phyloP scores from a whole-genome alignment of 2,329 filamentous ascomycete genomes.

The Stagonosporopsis vannaccii region DNA sequence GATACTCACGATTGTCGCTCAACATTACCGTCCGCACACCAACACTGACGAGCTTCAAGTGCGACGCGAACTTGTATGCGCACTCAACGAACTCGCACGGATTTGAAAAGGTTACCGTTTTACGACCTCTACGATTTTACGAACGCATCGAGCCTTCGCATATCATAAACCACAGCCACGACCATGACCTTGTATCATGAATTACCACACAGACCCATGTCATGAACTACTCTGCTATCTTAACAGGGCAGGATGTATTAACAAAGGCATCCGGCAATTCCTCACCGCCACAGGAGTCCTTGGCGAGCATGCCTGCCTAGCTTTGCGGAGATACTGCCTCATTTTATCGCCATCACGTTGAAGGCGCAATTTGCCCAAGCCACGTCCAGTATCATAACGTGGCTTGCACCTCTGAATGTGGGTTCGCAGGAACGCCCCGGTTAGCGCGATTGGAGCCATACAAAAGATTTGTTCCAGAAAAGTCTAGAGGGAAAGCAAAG shows the following conservation, averaged over 20 bases:
- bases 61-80: constrained; percentile 50
- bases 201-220: not conserved
- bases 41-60: constrained; percentile 53
- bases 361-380: not conserved
- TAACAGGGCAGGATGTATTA: not conserved
- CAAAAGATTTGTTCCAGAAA: constrained; percentile 5
- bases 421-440: not conserved
- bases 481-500: not conserved
- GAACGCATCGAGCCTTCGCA: not conserved
- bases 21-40: constrained; percentile 54
- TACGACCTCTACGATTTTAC: not conserved
- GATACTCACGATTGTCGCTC: constrained; percentile 51
- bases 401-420: not conserved
- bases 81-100: constrained; percentile 48
- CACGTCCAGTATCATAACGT: not conserved
- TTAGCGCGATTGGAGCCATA: not conserved
- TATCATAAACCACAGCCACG: not conserved
- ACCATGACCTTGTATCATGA: no score
- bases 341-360: not conserved
- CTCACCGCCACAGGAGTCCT: not conserved
- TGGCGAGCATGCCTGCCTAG: not conserved
- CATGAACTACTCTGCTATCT: not conserved
- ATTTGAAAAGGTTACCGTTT: constrained; percentile 19
- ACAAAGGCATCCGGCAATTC: not conserved
- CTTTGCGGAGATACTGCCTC: constrained; percentile 11